Evolutionary conservation across 768 basidiomycete genomes (phyloP).

Genomic region (Pisolithus microcarpus): DNA sequence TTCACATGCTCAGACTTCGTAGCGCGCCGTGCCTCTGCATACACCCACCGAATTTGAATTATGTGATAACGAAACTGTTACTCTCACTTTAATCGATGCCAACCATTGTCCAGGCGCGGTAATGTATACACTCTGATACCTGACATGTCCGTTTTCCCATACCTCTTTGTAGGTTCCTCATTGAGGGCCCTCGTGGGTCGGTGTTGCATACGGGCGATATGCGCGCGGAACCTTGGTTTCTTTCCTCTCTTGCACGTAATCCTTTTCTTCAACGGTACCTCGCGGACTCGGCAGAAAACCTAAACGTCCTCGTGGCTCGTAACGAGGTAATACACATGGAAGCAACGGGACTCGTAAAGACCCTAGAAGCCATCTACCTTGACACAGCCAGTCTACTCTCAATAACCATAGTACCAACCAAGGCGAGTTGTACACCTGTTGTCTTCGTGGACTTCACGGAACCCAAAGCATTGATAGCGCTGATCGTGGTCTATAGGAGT

Average conservation of each 20-base stretch:
- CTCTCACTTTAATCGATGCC: constrained; percentile 77
- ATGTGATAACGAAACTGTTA: constrained; percentile 49
- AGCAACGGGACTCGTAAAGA: constrained; percentile 30
- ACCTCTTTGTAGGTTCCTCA: constrained; percentile 60
- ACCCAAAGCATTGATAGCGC: background rate
- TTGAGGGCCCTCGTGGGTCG: constrained; percentile 61
- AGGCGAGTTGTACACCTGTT: constrained; percentile 34
- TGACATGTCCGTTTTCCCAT: background rate
- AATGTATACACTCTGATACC: constrained; percentile 48
- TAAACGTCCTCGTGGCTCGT: constrained; percentile 20
- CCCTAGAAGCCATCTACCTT: constrained; percentile 72
- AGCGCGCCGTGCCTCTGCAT: constrained; percentile 57
- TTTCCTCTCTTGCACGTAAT: constrained; percentile 61
- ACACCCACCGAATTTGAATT: constrained; percentile 58
- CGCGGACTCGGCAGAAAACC: constrained; percentile 23
- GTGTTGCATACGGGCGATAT: constrained; percentile 93
- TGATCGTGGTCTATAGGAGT: constrained; percentile 40
- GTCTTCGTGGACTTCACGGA: constrained; percentile 3
- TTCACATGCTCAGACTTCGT: background rate
- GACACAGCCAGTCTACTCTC: constrained; percentile 71
- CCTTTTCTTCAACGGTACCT: constrained; percentile 71
- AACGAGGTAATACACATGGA: constrained; percentile 17
- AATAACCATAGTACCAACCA: constrained; percentile 46
- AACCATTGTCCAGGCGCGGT: constrained; percentile 95
- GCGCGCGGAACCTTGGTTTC: constrained; percentile 77